Evolutionary conservation across 805 yeast species (phyloP).

Genomic region (Alloascoidea africana): DNA sequence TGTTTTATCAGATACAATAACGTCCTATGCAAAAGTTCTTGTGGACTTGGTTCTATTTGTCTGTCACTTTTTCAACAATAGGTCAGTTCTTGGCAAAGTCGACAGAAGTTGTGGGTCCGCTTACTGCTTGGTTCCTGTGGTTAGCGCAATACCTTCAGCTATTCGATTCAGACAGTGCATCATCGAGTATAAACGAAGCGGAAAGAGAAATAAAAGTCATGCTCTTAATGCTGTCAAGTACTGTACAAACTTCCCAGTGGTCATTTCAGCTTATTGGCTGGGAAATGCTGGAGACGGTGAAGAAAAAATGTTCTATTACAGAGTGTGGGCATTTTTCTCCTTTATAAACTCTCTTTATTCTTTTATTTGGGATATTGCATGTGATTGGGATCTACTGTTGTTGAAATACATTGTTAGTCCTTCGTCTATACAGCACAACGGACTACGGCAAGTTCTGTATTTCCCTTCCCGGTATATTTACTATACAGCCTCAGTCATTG

Average conservation of each 20-base stretch:
- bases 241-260: constrained; percentile 41
- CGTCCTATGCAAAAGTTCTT: constrained; percentile 65
- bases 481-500: constrained; percentile 39
- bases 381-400: constrained; percentile 74
- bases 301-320: constrained; percentile 1
- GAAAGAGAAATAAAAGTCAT: constrained; percentile 32
- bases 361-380: constrained; percentile 75
- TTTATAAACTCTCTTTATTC: constrained; percentile 62
- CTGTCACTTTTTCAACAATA: constrained; percentile 27
- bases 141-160: constrained; percentile 41
- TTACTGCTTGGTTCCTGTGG: constrained; percentile 19
- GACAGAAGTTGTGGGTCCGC: constrained; percentile 21
- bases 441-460: constrained; percentile 13
- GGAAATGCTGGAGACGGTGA: constrained; percentile 9
- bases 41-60: constrained; percentile 52
- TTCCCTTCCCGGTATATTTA: constrained; percentile 25
- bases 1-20: constrained; percentile 67
- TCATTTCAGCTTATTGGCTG: constrained; percentile 19
- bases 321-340: constrained; percentile 16
- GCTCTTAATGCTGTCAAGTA: constrained; percentile 67
- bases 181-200: constrained; percentile 41
- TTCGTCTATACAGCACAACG: constrained; percentile 6
- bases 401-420: constrained; percentile 18
- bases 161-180: constrained; percentile 76
- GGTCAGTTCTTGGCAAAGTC: constrained; percentile 18